Evolutionary conservation across 768 basidiomycete genomes (phyloP).

Genomic region (Suillus americanus): DNA sequence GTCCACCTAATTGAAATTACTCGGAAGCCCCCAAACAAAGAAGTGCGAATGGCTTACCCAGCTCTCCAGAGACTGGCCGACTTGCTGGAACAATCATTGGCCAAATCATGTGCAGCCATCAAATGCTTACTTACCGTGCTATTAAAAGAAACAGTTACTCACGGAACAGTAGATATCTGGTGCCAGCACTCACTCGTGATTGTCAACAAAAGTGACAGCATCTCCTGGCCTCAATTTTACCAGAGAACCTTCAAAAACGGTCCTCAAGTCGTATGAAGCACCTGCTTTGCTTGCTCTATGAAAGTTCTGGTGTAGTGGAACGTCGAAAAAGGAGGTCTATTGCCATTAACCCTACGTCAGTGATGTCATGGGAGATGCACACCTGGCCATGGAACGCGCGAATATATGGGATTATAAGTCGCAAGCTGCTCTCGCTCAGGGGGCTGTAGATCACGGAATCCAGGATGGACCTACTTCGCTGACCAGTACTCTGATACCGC

Average conservation of each 20-base stretch:
- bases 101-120: neutral
- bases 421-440: slow-evolving; percentile 36
- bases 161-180: neutral
- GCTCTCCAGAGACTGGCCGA: slow-evolving; percentile 78
- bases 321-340: slow-evolving; percentile 89
- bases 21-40: neutral
- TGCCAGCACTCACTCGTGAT: slow-evolving; percentile 68
- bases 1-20: slow-evolving; percentile 49
- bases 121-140: slow-evolving; percentile 56
- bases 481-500: slow-evolving; percentile 83
- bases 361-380: slow-evolving; percentile 12
- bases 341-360: slow-evolving; percentile 4
- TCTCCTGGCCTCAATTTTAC: slow-evolving; percentile 69
- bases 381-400: slow-evolving; percentile 67
- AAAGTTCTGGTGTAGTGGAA: slow-evolving; percentile 85
- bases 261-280: slow-evolving; percentile 71
- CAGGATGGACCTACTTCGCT: slow-evolving; percentile 45
- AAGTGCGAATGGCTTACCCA: slow-evolving; percentile 53
- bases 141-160: slow-evolving; percentile 2
- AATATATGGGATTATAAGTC: slow-evolving; percentile 56
- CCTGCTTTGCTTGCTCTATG: slow-evolving; percentile 70
- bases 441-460: neutral
- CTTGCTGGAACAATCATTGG: slow-evolving; percentile 39
- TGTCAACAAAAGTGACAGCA: slow-evolving; percentile 89
- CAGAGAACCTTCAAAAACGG: slow-evolving; percentile 68